phyloP scores from a whole-genome alignment of 768 basidiomycete species.

The Pleurotus tuber-regium region DNA sequence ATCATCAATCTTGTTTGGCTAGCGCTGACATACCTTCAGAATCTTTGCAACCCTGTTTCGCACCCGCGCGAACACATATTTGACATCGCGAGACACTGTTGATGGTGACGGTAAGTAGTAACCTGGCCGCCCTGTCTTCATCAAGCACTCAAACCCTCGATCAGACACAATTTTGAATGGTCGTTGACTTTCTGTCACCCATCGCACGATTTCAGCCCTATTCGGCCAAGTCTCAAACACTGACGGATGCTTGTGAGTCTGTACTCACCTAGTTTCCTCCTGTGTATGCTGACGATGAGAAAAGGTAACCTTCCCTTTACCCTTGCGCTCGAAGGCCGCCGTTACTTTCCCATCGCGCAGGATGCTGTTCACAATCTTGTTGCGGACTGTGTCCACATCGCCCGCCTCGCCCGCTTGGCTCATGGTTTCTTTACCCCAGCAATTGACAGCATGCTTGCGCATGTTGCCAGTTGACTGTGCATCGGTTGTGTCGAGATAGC shows the following conservation, averaged over 20 bases:
- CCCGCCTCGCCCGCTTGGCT: constrained; percentile 14
- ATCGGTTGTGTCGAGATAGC: constrained; percentile 24
- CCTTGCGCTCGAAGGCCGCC: constrained; percentile 22
- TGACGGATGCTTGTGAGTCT: constrained; percentile 1
- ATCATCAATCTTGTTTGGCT: background rate
- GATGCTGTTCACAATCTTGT: background rate
- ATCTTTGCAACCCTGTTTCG: constrained; percentile 24
- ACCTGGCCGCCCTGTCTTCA: constrained; percentile 31
- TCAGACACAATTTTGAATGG: constrained; percentile 34
- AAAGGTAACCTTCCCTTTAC: constrained; percentile 29
- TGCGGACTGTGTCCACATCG: constrained; percentile 3
- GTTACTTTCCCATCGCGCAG: constrained; percentile 21
- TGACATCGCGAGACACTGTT: constrained; percentile 30
- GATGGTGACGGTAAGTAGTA: constrained; percentile 30
- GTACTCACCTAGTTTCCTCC: constrained; percentile 20
- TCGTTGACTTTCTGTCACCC: constrained; percentile 29
- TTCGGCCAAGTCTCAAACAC: too few relatives aligned
- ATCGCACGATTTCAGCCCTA: constrained; percentile 30
- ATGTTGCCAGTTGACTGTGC: constrained; percentile 26
- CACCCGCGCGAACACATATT: constrained; percentile 22
- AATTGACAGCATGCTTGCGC: constrained; percentile 22
- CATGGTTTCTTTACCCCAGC: constrained; percentile 27
- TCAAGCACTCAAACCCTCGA: constrained; percentile 24
- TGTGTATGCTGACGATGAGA: constrained; percentile 26
- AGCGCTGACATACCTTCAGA: constrained; percentile 19